Evolutionary conservation across 2,329 filamentous ascomycete genomes (phyloP).

Genomic region (Calonectria henricotiae): DNA sequence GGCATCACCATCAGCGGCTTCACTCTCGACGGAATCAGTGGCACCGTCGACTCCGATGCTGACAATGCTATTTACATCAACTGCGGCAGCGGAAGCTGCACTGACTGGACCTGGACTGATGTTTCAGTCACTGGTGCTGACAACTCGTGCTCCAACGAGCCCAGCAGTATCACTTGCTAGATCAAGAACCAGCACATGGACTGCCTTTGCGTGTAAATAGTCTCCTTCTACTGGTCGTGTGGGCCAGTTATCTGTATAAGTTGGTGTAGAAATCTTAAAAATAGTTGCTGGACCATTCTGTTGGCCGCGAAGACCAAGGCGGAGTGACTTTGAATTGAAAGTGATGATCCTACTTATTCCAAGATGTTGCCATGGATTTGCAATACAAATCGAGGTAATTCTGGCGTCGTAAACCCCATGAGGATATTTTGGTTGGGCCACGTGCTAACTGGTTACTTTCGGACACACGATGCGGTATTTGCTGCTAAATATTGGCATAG

Average conservation of each 20-base stretch:
- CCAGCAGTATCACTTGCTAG: conserved; percentile 32
- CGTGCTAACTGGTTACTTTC: too few relatives aligned
- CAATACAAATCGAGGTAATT: too few relatives aligned
- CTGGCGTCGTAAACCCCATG: too few relatives aligned
- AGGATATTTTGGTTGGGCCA: too few relatives aligned
- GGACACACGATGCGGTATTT: too few relatives aligned
- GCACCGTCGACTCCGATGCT: conserved; percentile 30
- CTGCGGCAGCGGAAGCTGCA: conserved; percentile 35
- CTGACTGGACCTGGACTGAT: conserved; percentile 38
- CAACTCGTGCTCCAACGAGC: conserved; percentile 38
- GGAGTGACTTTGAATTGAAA: too few relatives aligned
- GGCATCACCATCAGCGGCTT: conserved; percentile 33
- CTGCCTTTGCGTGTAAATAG: conserved; percentile 10
- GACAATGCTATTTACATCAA: conserved; percentile 37
- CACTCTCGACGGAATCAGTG: conserved; percentile 27
- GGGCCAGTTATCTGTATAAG: background rate
- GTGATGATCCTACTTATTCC: too few relatives aligned
- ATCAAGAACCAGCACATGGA: background rate
- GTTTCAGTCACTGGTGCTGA: conserved; percentile 28
- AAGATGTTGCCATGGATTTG: too few relatives aligned
- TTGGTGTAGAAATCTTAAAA: conserved; percentile 20
- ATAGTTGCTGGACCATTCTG: conserved; percentile 11
- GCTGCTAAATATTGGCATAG: too few relatives aligned
- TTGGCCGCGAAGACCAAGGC: too few relatives aligned
- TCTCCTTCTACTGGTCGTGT: conserved; percentile 3